Conservation (phyloP, 2,329 filamentous ascomycete species). For the Phoma sp. region DNA sequence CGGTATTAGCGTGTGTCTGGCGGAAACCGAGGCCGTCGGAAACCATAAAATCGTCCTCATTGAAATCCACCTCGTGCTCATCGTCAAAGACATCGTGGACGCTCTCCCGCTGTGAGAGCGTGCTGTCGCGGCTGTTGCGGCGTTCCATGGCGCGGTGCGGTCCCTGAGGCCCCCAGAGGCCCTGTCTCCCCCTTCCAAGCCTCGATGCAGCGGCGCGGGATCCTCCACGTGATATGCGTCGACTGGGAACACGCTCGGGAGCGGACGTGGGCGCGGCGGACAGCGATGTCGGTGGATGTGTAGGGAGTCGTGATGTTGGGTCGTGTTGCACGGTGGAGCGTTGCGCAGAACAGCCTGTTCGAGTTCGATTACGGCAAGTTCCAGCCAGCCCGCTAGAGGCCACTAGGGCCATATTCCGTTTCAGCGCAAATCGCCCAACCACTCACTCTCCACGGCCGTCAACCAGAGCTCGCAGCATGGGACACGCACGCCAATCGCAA, state of each 20-base stretch:
- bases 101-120: slow-evolving; percentile 34
- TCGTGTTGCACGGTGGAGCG: slow-evolving; percentile 5
- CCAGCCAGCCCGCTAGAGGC: slow-evolving; percentile 21
- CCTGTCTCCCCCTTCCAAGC: slow-evolving; percentile 31
- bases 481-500: not conserved
- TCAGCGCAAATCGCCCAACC: slow-evolving; percentile 26
- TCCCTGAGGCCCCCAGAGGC: slow-evolving; percentile 40
- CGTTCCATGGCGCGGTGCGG: slow-evolving; percentile 46
- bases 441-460: slow-evolving; percentile 5
- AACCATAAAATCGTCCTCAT: slow-evolving; percentile 51
- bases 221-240: slow-evolving; percentile 16
- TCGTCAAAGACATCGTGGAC: slow-evolving; percentile 57
- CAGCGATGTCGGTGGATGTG: slow-evolving; percentile 26
- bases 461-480: not conserved
- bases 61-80: slow-evolving; percentile 51
- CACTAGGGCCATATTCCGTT: slow-evolving; percentile 20
- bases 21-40: slow-evolving; percentile 55
- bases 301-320: slow-evolving; percentile 34
- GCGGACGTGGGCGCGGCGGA: slow-evolving; percentile 23
- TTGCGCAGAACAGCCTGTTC: slow-evolving; percentile 19
- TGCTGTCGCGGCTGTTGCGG: slow-evolving; percentile 42
- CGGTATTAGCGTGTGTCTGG: slow-evolving; percentile 41
- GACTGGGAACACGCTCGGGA: slow-evolving; percentile 19
- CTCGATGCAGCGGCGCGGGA: slow-evolving; percentile 27
- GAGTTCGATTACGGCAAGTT: slow-evolving; percentile 28